phyloP scores from a whole-genome alignment of 106 monocot genomes.

The Iris macrosiphon region DNA sequence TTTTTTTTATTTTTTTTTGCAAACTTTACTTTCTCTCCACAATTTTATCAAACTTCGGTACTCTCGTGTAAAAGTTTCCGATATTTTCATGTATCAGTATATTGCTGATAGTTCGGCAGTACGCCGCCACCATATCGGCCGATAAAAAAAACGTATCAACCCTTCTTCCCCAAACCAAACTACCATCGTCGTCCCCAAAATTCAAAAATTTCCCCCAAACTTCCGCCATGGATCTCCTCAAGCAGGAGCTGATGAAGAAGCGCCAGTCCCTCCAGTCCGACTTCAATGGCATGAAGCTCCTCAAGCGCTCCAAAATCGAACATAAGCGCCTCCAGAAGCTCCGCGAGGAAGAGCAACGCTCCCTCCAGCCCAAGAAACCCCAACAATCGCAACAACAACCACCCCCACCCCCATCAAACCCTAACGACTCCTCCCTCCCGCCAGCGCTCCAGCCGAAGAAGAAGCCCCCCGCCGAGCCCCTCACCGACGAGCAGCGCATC shows the following conservation, averaged over 20 bases:
- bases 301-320: conserved; percentile 92
- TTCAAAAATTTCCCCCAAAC: too few species aligned
- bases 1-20: too few species aligned
- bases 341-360: conserved; percentile 71
- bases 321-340: conserved; percentile 73
- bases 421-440: conserved; percentile 24
- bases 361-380: conserved; percentile 37
- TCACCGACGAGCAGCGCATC: conserved; percentile 65
- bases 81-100: too few species aligned
- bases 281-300: conserved; percentile 87
- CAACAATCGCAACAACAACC: too few species aligned
- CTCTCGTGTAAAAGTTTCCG: too few species aligned
- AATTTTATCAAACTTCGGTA: too few species aligned
- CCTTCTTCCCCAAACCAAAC: too few species aligned
- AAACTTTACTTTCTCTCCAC: too few species aligned
- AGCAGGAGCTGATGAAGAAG: conserved; percentile 69
- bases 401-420: conserved; percentile 11
- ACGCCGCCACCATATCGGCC: too few species aligned
- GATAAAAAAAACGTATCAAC: too few species aligned
- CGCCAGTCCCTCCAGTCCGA: conserved; percentile 55
- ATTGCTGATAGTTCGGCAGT: too few species aligned
- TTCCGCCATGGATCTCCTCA: conserved; percentile 91
- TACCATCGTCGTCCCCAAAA: too few species aligned
- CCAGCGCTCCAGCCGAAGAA: conserved; percentile 27
- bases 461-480: conserved; percentile 23